phyloP scores from a whole-genome alignment of 1,284 basidiomycete species.

The Mycosarcoma mackinlayi region DNA sequence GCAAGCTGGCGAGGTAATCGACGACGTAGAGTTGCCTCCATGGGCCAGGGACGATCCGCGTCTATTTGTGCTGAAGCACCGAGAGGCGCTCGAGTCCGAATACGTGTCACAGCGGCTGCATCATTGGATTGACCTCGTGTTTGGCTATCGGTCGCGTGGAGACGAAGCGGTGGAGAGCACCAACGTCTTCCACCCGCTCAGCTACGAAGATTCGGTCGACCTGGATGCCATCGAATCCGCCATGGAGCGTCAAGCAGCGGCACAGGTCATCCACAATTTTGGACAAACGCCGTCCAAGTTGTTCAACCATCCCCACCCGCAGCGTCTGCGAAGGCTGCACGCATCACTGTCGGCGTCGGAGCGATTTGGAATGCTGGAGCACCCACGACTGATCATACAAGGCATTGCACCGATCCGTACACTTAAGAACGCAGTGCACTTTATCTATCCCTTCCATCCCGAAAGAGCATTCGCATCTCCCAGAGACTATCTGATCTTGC shows the following conservation, averaged over 20 bases:
- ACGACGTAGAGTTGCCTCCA: constrained; percentile 87
- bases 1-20: constrained; percentile 83
- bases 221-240: constrained; percentile 81
- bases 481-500: constrained; percentile 74
- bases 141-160: constrained; percentile 62
- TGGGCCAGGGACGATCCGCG: constrained; percentile 89
- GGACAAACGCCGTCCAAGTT: constrained; percentile 71
- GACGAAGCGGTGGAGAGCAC: constrained; percentile 72
- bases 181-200: constrained; percentile 93
- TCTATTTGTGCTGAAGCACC: constrained; percentile 83
- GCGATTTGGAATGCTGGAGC: constrained; percentile 81
- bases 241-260: constrained; percentile 87
- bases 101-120: constrained; percentile 87
- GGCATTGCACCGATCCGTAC: constrained; percentile 42
- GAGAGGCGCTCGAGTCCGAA: constrained; percentile 87
- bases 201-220: constrained; percentile 78
- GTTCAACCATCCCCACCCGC: constrained; percentile 84
- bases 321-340: constrained; percentile 71
- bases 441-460: constrained; percentile 74
- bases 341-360: constrained; percentile 21
- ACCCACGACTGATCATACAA: constrained; percentile 70
- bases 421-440: constrained; percentile 70
- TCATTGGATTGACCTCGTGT: constrained; percentile 86
- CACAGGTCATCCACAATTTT: constrained; percentile 95
- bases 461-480: constrained; percentile 77